phyloP scores from a whole-genome alignment of 1,284 basidiomycete species.

The Boletus holoroseus region DNA sequence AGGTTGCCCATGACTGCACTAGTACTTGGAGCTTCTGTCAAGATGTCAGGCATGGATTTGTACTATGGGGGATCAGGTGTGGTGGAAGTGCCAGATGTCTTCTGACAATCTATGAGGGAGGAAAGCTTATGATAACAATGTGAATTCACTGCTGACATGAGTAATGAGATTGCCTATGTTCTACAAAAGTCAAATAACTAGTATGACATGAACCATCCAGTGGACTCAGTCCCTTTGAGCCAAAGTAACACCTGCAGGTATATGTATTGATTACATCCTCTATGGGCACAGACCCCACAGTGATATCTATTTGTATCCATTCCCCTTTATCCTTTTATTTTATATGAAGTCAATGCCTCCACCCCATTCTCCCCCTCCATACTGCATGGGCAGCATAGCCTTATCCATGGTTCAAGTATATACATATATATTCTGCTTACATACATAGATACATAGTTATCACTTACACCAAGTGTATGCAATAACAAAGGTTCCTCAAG shows the following conservation, averaged over 20 bases:
- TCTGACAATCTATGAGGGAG: constrained; percentile 88
- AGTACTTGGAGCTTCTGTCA: constrained; percentile 42
- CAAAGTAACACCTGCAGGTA: not conserved
- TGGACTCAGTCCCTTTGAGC: not conserved
- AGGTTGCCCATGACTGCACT: constrained; percentile 85
- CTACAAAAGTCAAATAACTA: not conserved
- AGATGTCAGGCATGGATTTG: constrained; percentile 73
- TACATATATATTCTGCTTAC: not conserved
- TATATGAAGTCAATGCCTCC: not conserved
- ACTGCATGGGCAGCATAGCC: not conserved
- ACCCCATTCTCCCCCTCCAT: not conserved
- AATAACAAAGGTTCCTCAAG: not conserved
- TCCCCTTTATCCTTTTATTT: too few species aligned
- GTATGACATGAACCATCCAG: not conserved
- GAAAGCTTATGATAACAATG: too few species aligned
- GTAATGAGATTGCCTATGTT: not conserved
- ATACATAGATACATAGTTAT: not conserved
- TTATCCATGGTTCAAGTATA: not conserved
- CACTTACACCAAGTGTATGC: not conserved
- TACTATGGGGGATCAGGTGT: constrained; percentile 86
- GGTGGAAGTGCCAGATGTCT: constrained; percentile 71
- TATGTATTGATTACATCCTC: not conserved
- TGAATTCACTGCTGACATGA: not conserved
- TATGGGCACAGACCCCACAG: not conserved
- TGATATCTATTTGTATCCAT: not conserved